Evolutionary conservation across 2,329 filamentous ascomycete genomes (phyloP), one percentile per base, ranked within the genome.

Genomic region (Microdochium trichocladiopsis): DNA sequence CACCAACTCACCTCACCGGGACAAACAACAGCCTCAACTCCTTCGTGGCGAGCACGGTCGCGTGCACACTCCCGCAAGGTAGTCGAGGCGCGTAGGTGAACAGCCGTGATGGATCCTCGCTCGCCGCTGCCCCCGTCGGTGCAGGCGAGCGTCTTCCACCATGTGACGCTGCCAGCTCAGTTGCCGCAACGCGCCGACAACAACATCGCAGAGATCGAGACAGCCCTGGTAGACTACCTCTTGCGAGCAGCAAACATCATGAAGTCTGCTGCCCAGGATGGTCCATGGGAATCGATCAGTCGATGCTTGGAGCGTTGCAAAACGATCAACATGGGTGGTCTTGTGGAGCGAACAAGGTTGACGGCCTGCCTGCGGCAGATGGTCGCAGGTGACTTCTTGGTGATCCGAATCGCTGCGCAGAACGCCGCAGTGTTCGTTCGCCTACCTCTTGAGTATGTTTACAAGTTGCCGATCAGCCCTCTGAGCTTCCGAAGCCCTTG

Each of bases 351-450:
- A 25, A 48, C 47, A 43, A 54, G 57, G 11, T 25, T 61, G 4
- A 22, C 45, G 11, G 56, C 50, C 2, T 47, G 54, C 21, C 51
- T 61, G n/a, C 51, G 36, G 9, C 16, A 55, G 8, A 51, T 61
- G 28, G 24, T 47, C 5, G 24, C 54, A 8, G 51, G 48, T 3
- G 55, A 57, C 2, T 31, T 60, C 12, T 16, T 62, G 16, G 54
- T 62, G n/a, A 55, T 62, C 11, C 55, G 60, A 25, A 47, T 61
- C 2, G 55, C 53, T 3, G 50, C 53, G 6, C 60, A 62, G 49
- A 61, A 62, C 37, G 58, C 60, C 2, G 60, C 57, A 1, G 50
- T 62, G 12, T 23, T 57, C 6, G 51, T 62, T 16, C 50, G 56
- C 48, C 59, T 45, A 12, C 16, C 14, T 33, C n/a, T 25, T 43